phyloP scores from a whole-genome alignment of 2,329 filamentous ascomycete species.

The Neoscytalidium dimidiatum region DNA sequence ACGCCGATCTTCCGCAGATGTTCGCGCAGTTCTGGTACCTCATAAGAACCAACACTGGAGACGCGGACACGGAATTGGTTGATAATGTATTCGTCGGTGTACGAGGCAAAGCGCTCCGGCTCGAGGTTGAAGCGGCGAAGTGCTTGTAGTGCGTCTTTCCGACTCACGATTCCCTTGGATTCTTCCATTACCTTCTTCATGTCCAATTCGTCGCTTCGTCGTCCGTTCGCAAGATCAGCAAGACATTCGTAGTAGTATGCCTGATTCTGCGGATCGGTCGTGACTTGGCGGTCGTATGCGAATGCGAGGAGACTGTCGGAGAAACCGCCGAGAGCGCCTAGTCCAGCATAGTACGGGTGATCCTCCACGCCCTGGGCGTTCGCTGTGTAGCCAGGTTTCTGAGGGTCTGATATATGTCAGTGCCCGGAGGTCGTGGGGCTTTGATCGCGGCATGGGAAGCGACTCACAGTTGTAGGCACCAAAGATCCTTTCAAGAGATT shows the following conservation, averaged over 20 bases:
- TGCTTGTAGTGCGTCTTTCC: conserved; percentile 58
- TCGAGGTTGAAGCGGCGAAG: conserved; percentile 62
- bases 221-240: conserved; percentile 58
- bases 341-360: conserved; percentile 57
- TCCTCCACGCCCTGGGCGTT: conserved; percentile 36
- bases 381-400: neutral
- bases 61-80: conserved; percentile 62
- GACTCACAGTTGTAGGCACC: conserved; percentile 39
- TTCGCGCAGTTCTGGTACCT: conserved; percentile 58
- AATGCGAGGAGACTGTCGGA: conserved; percentile 62
- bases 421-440: neutral
- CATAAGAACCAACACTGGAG: conserved; percentile 53
- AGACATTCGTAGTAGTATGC: conserved; percentile 68
- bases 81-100: conserved; percentile 63
- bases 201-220: conserved; percentile 59
- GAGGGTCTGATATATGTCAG: neutral
- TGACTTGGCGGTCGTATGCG: conserved; percentile 62
- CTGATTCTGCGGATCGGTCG: conserved; percentile 55
- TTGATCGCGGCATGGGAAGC: too few relatives aligned
- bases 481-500: conserved; percentile 41
- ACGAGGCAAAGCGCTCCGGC: conserved; percentile 39
- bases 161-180: conserved; percentile 59
- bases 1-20: conserved; percentile 63
- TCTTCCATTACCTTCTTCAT: conserved; percentile 59
- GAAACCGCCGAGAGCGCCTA: conserved; percentile 65